Base-by-base conservation (phyloP, 345 rosid genomes). In the Limnanthes douglasii region DNA sequence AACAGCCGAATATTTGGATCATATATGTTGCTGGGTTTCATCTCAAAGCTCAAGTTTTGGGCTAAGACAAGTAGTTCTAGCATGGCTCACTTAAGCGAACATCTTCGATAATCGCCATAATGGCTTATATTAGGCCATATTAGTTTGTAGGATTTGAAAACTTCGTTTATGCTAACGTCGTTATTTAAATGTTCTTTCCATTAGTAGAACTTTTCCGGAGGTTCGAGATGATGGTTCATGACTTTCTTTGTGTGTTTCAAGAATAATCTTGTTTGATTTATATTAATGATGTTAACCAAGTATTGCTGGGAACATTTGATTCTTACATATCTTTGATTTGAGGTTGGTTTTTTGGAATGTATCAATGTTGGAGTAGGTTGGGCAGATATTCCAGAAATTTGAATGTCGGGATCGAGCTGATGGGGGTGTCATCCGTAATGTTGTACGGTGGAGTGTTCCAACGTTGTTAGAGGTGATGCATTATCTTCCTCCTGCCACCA, bases 401-500 rank as follows among this genome's bases (percentile, higher is more conserved):
- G 74, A 71, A 35, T 78, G 88, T 45, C 48, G 36, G 46, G 74
- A 69, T 58, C 61, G 51, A 45, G 48, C 73, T 8, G 53, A 53
- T 31, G 39, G 88, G 82, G 97, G 95, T 48, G 53, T 72, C 11
- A 46, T 86, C 41, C 59, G 68, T 32, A 86, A 86, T 44, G 80
- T 75, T 63, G 90, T 86, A 31, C 70, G 45, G 48, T 82, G 97
- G 97, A 82, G 95, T 62, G 37, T 82, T 43, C 78, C 93, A 4
- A 48, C 65, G 31, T 64, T 86, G 62, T 59, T 78, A 24, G 94
- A 78, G 93, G 90, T 86, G 36, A 44, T 6, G 3, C 25, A 44
- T 10, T 34, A 31, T 40, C 48, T 39, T 45, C 36, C 35, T 15
- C 31, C 30, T 45, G 28, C 23, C 11, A 18, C 28, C 22, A 11